These are phyloP conservation scores for Termitomyces sp. DNA, from an alignment of 768 basidiomycete species.

Conservation along the genomic window DNA sequence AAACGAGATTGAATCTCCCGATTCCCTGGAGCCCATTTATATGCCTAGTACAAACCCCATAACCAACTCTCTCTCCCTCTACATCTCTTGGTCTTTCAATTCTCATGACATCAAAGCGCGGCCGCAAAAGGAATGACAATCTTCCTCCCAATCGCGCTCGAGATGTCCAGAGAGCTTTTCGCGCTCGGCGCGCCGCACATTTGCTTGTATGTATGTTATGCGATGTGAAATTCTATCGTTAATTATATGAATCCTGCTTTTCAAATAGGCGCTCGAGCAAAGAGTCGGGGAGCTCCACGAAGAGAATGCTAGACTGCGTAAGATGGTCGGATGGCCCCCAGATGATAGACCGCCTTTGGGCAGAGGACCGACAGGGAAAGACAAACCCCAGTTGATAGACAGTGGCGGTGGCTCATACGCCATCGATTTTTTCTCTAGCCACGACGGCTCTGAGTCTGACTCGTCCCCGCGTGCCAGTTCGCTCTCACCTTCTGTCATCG, in stretches of 20 bases:
- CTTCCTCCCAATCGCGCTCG: constrained; percentile 79
- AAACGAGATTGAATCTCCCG: constrained; percentile 27
- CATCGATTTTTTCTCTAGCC: constrained; percentile 32
- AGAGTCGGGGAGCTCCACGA: constrained; percentile 81
- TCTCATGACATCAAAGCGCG: constrained; percentile 81
- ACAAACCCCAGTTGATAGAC: constrained; percentile 62
- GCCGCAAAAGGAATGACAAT: constrained; percentile 79
- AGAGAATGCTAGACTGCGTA: constrained; percentile 74
- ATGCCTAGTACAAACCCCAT: constrained; percentile 27
- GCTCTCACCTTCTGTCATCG: constrained; percentile 54
- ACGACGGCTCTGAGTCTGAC: constrained; percentile 42
- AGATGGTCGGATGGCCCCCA: constrained; percentile 68
- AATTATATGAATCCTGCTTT: constrained; percentile 25
- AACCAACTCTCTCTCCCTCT: constrained; percentile 19
- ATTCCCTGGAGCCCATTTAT: constrained; percentile 37
- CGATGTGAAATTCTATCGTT: constrained; percentile 37
- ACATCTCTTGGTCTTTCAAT: constrained; percentile 25
- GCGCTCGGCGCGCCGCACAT: constrained; percentile 85
- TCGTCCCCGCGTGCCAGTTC: constrained; percentile 58
- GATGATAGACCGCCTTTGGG: constrained; percentile 71
- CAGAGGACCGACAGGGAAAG: constrained; percentile 85
- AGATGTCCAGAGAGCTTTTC: constrained; percentile 87
- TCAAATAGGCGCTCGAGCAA: constrained; percentile 68
- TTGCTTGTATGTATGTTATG: constrained; percentile 64
- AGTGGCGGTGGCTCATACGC: constrained; percentile 16